Evolutionary conservation across 306 rosid genomes (phyloP).

Genomic region (Cyamopsis tetragonoloba): DNA sequence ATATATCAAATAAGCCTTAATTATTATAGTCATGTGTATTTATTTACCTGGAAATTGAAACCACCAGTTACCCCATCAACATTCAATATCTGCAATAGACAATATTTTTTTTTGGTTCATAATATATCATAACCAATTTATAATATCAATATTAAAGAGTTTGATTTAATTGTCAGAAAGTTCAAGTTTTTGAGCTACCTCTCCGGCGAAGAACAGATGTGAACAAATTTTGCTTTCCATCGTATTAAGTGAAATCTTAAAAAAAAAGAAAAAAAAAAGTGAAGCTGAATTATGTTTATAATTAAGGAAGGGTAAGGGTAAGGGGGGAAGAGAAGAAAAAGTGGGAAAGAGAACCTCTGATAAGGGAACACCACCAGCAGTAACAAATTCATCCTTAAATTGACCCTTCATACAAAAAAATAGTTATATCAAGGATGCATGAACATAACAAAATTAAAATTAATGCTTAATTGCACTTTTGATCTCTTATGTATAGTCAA

Average conservation of each 20-base stretch:
- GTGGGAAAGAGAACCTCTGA: conserved; percentile 68
- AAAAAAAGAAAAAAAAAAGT: background rate
- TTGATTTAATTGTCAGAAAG: background rate
- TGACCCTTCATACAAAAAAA: conserved; percentile 54
- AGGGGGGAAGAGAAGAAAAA: conserved; percentile 4
- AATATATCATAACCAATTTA: too few species aligned
- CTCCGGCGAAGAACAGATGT: conserved; percentile 80
- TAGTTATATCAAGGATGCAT: background rate
- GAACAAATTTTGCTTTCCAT: conserved; percentile 83
- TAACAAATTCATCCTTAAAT: conserved; percentile 96
- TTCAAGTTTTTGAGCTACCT: conserved; percentile 46
- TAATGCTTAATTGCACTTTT: too few species aligned
- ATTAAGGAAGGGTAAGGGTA: background rate
- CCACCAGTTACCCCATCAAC: conserved; percentile 95
- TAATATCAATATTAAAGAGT: too few species aligned
- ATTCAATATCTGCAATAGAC: conserved; percentile 59
- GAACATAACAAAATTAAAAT: background rate
- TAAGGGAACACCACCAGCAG: conserved; percentile 91
- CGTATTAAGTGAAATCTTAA: conserved; percentile 66
- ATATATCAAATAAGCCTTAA: conserved; percentile 3
- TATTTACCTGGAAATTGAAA: conserved; percentile 87
- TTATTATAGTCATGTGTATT: background rate
- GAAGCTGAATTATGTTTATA: conserved; percentile 7
- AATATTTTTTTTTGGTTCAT: too few species aligned
- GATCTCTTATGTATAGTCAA: too few species aligned